Conservation (phyloP, 2,329 filamentous ascomycete species). For the Penicillium capsulatum region DNA sequence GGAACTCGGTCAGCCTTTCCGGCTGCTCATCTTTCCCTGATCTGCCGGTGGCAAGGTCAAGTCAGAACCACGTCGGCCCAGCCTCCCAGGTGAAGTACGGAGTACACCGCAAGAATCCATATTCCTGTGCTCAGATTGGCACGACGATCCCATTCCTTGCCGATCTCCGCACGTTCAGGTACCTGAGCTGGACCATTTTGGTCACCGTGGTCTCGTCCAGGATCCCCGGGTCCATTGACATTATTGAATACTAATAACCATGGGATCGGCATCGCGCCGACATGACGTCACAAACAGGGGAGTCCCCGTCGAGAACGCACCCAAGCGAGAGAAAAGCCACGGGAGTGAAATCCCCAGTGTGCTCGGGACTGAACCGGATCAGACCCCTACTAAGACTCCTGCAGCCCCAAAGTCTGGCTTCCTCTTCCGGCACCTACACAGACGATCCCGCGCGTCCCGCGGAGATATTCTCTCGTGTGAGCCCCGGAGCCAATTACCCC, state of each 20-base stretch:
- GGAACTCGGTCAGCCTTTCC: too few relatives aligned
- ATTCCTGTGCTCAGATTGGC: too few relatives aligned
- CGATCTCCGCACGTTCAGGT: too few relatives aligned
- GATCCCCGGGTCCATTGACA: conserved; percentile 4
- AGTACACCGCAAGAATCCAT: too few relatives aligned
- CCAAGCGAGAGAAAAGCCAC: too few relatives aligned
- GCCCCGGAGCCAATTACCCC: not conserved
- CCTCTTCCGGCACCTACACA: conserved; percentile 8
- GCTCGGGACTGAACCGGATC: not conserved
- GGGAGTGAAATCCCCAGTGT: not conserved
- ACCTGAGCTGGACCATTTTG: too few relatives aligned
- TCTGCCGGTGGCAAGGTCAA: too few relatives aligned
- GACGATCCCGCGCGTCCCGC: conserved; percentile 10
- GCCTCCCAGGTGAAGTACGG: too few relatives aligned
- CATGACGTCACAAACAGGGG: conserved; percentile 12
- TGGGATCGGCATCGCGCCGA: conserved; percentile 15
- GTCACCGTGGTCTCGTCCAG: not conserved
- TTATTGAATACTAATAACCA: not conserved
- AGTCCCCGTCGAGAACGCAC: not conserved
- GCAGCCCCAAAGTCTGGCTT: conserved; percentile 3
- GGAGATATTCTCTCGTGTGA: conserved; percentile 7
- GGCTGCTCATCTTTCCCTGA: too few relatives aligned
- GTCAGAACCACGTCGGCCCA: too few relatives aligned
- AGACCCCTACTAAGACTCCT: not conserved
- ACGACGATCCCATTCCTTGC: too few relatives aligned